Evolutionary conservation across 169 alveolate genomes (phyloP), one percentile per base, ranked within the genome.

Genomic region (Plasmodium cynomolgi): DNA sequence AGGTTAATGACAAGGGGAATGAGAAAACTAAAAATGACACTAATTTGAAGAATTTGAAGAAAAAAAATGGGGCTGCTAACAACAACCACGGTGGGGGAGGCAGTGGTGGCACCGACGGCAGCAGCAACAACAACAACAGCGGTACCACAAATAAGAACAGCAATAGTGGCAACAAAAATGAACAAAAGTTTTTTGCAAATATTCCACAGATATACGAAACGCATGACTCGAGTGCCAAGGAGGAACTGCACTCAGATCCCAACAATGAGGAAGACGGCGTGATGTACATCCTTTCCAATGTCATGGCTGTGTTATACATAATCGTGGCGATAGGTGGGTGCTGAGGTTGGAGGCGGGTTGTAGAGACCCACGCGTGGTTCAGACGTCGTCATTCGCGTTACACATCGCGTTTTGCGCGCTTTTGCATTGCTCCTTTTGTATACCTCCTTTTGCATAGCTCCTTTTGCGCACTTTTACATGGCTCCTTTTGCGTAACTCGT

Each of bases 131-230:
- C 77, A 23, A 17, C 72, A 56, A 1, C 72, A 23, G 37, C 39
- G 37, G 37, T 11, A n/a, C 20, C 7, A 26, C 17, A 20, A 68
- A 23, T 68, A 68, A 13, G 1, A 68, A 68, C n/a, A 68, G 8
- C n/a, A 68, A 68, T 34, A 23, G 77, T 88, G 71, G 71, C 4
- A 88, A 33, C 72, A 80, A 58, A 58, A 73, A 88, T 26, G 50
- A 13, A 44, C 41, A 56, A 37, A 81, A 11, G 8, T 79, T 9
- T 80, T 41, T 56, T 58, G 31, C 94, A 33, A 79, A 79, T 15
- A 81, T 88, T 3, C 91, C 94, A 29, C 94, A 88, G 72, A 88
- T 88, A 62, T 88, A 88, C 81, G 94, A 88, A 88, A 88, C 90
- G 31, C 73, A 80, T 77, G 94, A 88, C 50, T 37, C 94, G n/a